phyloP scores from a whole-genome alignment of 148 eudicot genomes.

The Amaranthus hypochondriacus region DNA sequence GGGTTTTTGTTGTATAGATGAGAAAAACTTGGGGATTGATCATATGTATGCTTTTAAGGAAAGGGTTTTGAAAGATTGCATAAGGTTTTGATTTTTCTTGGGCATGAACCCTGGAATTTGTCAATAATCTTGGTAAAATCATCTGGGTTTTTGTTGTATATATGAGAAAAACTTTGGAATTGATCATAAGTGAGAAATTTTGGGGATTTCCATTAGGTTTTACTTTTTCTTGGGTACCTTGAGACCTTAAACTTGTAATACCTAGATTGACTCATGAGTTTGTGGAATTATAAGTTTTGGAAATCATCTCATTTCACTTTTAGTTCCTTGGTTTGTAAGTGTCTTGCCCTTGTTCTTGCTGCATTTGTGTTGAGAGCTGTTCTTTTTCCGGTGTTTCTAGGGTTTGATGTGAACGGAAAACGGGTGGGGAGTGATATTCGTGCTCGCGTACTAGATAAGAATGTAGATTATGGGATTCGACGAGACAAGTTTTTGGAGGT shows the following conservation, averaged over 20 bases:
- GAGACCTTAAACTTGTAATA: background rate
- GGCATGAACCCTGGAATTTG: no score
- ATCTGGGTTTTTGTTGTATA: no score
- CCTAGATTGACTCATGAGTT: conserved; percentile 30
- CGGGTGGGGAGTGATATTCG: conserved; percentile 17
- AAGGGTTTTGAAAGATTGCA: background rate
- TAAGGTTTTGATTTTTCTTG: background rate
- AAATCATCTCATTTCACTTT: conserved; percentile 36
- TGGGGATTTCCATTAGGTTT: background rate
- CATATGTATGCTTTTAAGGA: background rate
- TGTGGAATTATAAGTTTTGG: conserved; percentile 33
- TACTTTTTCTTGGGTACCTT: background rate
- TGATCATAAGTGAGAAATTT: background rate
- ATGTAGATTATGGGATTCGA: conserved; percentile 21
- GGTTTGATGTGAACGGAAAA: conserved; percentile 25
- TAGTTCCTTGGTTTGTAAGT: conserved; percentile 52
- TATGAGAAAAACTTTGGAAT: no score
- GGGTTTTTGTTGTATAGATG: background rate
- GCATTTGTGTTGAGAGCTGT: conserved; percentile 46
- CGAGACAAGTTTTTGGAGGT: conserved; percentile 66
- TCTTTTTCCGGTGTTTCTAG: conserved; percentile 31
- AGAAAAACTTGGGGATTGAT: background rate
- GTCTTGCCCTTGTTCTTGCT: conserved; percentile 40
- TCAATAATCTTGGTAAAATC: no score
- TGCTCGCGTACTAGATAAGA: background rate